Evolutionary conservation across 192 early-diverging fungal genomes (phyloP).

Genomic region (Mortierella antarctica): DNA sequence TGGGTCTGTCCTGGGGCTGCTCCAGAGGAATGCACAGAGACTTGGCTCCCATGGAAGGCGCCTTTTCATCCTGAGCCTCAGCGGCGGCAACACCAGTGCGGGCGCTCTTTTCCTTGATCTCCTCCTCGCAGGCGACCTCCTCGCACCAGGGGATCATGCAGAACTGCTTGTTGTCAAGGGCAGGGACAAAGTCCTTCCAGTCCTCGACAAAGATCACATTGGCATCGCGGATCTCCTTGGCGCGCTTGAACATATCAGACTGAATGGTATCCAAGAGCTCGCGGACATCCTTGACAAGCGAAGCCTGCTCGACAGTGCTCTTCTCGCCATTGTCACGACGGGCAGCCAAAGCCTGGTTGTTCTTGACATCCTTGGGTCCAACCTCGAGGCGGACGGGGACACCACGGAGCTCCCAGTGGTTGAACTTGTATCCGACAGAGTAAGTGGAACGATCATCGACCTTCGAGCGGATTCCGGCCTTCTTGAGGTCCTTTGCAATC

Average conservation of each 20-base stretch:
- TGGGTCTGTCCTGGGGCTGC: conserved; percentile 88
- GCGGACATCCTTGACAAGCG: conserved; percentile 68
- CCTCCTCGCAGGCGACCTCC: conserved; percentile 88
- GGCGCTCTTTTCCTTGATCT: conserved; percentile 93
- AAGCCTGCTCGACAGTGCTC: conserved; percentile 67
- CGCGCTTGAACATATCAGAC: conserved; percentile 88
- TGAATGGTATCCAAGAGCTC: conserved; percentile 84
- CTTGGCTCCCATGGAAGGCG: conserved; percentile 99
- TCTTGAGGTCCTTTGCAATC: conserved; percentile 73
- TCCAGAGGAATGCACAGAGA: conserved; percentile 96
- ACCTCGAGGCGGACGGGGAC: conserved; percentile 97
- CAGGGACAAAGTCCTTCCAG: conserved; percentile 95
- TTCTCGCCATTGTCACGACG: conserved; percentile 84
- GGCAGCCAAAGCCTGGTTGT: conserved; percentile 79
- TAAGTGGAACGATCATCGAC: conserved; percentile 84
- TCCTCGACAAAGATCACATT: conserved; percentile 81
- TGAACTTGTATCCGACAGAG: conserved; percentile 98
- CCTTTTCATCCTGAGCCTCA: conserved; percentile 94
- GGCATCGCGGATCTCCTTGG: conserved; percentile 80
- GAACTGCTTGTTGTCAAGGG: conserved; percentile 88
- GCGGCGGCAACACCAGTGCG: conserved; percentile 63
- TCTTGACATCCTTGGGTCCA: conserved; percentile 94
- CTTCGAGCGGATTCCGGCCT: conserved; percentile 81
- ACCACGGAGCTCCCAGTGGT: conserved; percentile 99
- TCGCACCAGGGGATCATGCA: conserved; percentile 98